Evolutionary conservation across 768 basidiomycete species (phyloP).

Genomic region (Termitomyces sp.): DNA sequence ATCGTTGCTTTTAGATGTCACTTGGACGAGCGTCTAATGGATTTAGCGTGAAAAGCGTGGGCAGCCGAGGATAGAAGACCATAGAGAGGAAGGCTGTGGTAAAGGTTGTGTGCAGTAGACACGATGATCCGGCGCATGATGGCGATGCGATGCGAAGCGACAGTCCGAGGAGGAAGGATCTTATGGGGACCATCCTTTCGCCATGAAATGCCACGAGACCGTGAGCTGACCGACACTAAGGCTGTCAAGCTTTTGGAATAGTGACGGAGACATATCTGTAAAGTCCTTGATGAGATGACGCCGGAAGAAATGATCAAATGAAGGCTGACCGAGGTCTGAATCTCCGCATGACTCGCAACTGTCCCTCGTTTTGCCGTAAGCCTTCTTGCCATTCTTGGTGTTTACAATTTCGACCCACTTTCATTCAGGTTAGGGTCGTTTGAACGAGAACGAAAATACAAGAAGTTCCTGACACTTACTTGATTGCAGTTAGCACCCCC

Average conservation of each 20-base stretch:
- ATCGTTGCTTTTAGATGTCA: slow-evolving; percentile 11
- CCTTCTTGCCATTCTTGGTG: slow-evolving; percentile 46
- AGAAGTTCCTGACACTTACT: slow-evolving; percentile 35
- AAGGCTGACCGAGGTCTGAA: slow-evolving; percentile 47
- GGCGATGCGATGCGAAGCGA: slow-evolving; percentile 2
- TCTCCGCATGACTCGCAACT: slow-evolving; percentile 53
- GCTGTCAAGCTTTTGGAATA: slow-evolving; percentile 50
- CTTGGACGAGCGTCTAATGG: slow-evolving; percentile 11
- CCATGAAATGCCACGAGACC: slow-evolving; percentile 63
- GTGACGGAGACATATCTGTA: slow-evolving; percentile 62
- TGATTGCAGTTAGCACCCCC: slow-evolving; percentile 55
- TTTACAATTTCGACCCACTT: slow-evolving; percentile 63
- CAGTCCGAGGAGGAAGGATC: neutral
- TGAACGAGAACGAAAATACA: slow-evolving; percentile 3
- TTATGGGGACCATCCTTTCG: slow-evolving; percentile 39
- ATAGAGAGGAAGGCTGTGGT: neutral
- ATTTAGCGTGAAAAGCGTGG: neutral
- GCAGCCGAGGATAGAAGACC: neutral
- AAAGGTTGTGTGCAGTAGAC: neutral
- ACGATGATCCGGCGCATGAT: slow-evolving; percentile 5
- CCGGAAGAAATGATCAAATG: neutral
- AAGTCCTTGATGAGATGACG: neutral
- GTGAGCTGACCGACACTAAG: slow-evolving; percentile 46
- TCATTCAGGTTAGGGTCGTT: slow-evolving; percentile 6
- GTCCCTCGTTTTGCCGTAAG: slow-evolving; percentile 51